These are phyloP conservation scores for Emmonsia crescens DNA, from an alignment of 2,329 filamentous ascomycete genomes.

Conservation along the genomic window DNA sequence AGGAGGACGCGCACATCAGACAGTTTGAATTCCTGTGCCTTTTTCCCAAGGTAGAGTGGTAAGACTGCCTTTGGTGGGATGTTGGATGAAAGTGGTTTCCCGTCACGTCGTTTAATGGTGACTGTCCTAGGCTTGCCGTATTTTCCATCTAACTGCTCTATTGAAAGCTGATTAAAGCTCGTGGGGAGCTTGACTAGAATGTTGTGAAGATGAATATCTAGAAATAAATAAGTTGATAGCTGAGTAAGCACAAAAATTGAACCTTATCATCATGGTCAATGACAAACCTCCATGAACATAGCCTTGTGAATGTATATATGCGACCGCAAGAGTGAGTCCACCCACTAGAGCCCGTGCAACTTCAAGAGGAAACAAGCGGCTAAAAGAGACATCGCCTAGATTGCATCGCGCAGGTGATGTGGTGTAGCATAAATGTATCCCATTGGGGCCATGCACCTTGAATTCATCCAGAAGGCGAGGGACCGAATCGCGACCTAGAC, in stretches of 20 bases:
- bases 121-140: constrained; percentile 21
- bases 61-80: constrained; percentile 19
- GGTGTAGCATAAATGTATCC: constrained; percentile 10
- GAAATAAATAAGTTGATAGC: not conserved
- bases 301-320: constrained; percentile 13
- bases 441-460: constrained; percentile 9
- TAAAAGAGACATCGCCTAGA: constrained; percentile 12
- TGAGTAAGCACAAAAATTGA: too few species aligned
- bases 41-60: constrained; percentile 21
- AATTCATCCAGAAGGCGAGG: constrained; percentile 10
- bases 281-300: constrained; percentile 13
- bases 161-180: constrained; percentile 20
- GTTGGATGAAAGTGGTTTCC: constrained; percentile 17
- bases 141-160: constrained; percentile 22
- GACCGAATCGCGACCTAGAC: not conserved
- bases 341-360: constrained; percentile 12
- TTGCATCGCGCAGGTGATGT: constrained; percentile 12
- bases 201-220: constrained; percentile 25
- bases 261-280: not conserved
- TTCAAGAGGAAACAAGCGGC: constrained; percentile 7
- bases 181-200: constrained; percentile 17
- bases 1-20: constrained; percentile 20
- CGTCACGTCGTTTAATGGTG: constrained; percentile 17
- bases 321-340: constrained; percentile 11
- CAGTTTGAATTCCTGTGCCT: constrained; percentile 19